Evolutionary conservation across 306 rosid genomes (phyloP).

Genomic region (Morella rubra): DNA sequence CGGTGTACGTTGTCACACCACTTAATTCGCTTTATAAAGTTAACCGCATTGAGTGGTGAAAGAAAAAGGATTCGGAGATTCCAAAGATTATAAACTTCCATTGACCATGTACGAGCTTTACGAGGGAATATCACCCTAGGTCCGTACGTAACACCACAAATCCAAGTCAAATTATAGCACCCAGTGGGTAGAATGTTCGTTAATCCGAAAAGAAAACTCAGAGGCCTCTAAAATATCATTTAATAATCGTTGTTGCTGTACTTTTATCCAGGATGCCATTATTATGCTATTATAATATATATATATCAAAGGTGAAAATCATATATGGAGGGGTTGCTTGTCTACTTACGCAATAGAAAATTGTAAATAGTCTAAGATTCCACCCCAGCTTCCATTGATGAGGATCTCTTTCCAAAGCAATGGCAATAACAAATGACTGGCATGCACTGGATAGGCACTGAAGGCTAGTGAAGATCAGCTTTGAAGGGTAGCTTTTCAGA

Average conservation of each 20-base stretch:
- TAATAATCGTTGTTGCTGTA: not conserved
- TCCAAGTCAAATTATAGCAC: too few relatives aligned
- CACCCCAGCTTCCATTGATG: conserved; percentile 57
- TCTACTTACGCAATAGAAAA: conserved; percentile 43
- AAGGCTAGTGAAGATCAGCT: conserved; percentile 39
- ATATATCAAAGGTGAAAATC: too few relatives aligned
- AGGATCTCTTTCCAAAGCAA: conserved; percentile 52
- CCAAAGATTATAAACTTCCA: not conserved
- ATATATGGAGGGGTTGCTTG: not conserved
- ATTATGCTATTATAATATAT: too few relatives aligned
- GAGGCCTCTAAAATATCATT: not conserved
- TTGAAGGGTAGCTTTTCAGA: conserved; percentile 48
- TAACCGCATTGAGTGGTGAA: not conserved
- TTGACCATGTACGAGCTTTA: not conserved
- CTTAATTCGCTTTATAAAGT: not conserved
- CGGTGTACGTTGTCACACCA: not conserved
- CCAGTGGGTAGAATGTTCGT: too few relatives aligned
- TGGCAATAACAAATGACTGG: conserved; percentile 52
- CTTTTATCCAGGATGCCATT: not conserved
- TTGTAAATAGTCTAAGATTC: conserved; percentile 42
- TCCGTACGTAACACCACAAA: too few relatives aligned
- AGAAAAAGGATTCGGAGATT: not conserved
- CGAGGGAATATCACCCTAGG: not conserved
- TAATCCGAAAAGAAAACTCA: too few relatives aligned
- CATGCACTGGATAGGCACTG: conserved; percentile 46